Evolutionary conservation across 176 grass and related monocot species (phyloP), one percentile per base, ranked within the genome.

Genomic region (Oryza meridionalis): DNA sequence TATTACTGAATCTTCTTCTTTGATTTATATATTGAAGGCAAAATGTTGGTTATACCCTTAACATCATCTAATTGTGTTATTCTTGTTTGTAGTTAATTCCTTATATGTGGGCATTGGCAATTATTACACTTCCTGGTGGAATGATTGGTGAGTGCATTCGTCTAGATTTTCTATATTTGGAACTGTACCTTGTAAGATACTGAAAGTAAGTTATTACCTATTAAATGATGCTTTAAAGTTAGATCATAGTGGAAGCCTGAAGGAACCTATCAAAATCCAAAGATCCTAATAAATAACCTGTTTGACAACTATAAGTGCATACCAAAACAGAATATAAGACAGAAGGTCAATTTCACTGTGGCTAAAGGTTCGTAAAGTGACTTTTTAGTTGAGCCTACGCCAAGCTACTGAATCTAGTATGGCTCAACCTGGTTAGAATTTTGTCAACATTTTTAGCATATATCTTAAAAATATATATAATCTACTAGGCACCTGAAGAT

Each of bases 31-130:
- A n/a, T 43, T 42, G 35, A 42, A 63, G 5, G 3, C 17, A 72
- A 72, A 31, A 24, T 63, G 13, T 72, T 63, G 5, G 40, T 83
- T 72, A 22, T 88, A 69, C 32, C 24, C 73, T 40, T 88, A 64
- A 88, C 11, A 53, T 11, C 12, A 9, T 71, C 33, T 66, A 66
- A 19, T 88, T 83, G 44, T 29, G 12, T 55, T 88, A 17, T 58
- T 78, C 44, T 16, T 73, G 13, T 79, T 82, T 82, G 77, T 51
- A 90, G 91, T 80, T 90, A 66, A 38, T 93, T 85, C 91, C 88
- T 37, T 90, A 70, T 85, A 88, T 88, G 81, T 93, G 91, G 88
- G 78, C 68, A 22, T 90, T 93, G 82, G 91, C 91, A 82, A 81
- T 87, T 78, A 79, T 89, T 65, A 93, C 88, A 13, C 88, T 90